Evolutionary conservation across 371 early-diverging fungal genomes (phyloP).

Genomic region (Batrachochytrium dendrobatidis): DNA sequence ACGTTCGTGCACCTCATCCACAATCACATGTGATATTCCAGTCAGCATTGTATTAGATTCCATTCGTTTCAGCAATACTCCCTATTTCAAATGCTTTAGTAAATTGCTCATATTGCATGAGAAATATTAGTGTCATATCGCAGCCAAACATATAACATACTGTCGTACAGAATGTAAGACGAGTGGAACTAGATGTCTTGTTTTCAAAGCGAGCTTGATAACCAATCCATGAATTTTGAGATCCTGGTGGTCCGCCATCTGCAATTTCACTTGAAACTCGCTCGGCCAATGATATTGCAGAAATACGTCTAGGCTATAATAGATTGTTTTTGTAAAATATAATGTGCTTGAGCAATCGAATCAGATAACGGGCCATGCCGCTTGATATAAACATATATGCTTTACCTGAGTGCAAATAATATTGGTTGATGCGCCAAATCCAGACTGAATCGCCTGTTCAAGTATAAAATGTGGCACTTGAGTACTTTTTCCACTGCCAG

Average conservation of each 20-base stretch:
- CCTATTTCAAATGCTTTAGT: slow-evolving; percentile 13
- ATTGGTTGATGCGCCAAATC: slow-evolving; percentile 4
- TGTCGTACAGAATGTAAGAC: slow-evolving; percentile 50
- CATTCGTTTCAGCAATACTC: slow-evolving; percentile 46
- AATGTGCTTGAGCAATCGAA: background rate
- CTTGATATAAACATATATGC: background rate
- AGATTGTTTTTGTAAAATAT: slow-evolving; percentile 12
- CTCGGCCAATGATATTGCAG: slow-evolving; percentile 48
- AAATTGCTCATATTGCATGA: background rate
- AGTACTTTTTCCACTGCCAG: slow-evolving; percentile 38
- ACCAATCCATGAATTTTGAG: slow-evolving; percentile 26
- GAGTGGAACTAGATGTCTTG: slow-evolving; percentile 21
- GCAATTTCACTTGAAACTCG: slow-evolving; percentile 45
- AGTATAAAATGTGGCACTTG: slow-evolving; percentile 45
- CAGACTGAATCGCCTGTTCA: slow-evolving; percentile 27
- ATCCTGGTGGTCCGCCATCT: slow-evolving; percentile 16
- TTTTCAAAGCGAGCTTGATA: slow-evolving; percentile 49
- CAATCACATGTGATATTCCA: slow-evolving; percentile 38
- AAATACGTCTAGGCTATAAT: slow-evolving; percentile 54
- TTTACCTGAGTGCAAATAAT: slow-evolving; percentile 26
- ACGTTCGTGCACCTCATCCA: slow-evolving; percentile 64
- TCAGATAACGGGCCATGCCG: background rate
- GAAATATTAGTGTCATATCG: background rate
- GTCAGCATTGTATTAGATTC: slow-evolving; percentile 31
- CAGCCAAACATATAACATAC: slow-evolving; percentile 8